A percentile compares a stretch with the other conserved stretches of the same genome.
These are phyloP conservation scores for Yarrowia sp. DNA, from an alignment of 805 yeast species.

Conservation along the genomic window DNA sequence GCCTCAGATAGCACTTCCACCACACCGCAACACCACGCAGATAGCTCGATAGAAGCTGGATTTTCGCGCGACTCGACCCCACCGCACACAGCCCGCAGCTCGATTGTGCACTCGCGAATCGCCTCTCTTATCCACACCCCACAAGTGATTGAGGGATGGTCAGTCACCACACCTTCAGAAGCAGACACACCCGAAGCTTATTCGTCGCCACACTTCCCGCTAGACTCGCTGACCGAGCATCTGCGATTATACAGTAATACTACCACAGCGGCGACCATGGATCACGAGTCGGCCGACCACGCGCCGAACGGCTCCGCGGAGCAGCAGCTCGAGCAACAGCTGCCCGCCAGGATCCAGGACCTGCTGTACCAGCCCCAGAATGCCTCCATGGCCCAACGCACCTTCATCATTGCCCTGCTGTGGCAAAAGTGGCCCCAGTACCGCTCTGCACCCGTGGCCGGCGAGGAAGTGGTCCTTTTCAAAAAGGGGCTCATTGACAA, in stretches of 20 bases:
- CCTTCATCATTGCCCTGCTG: constrained; percentile 27
- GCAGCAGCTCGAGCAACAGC: constrained; percentile 13
- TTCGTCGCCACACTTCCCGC: constrained; percentile 38
- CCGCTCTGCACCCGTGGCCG: neutral
- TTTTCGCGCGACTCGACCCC: neutral
- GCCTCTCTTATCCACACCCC: constrained; percentile 26
- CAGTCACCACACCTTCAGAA: constrained; percentile 23
- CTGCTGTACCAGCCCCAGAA: constrained; percentile 13
- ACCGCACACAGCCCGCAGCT: constrained; percentile 9
- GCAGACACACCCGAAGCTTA: constrained; percentile 30
- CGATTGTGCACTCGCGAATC: constrained; percentile 20
- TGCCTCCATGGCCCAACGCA: constrained; percentile 18
- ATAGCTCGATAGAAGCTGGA: too few relatives aligned
- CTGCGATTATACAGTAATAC: constrained; percentile 32
- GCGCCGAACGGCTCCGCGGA: constrained; percentile 2
- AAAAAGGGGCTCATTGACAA: constrained; percentile 6
- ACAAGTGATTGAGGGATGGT: constrained; percentile 25
- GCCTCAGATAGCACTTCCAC: neutral
- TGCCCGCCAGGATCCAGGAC: constrained; percentile 21
- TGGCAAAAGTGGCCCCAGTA: constrained; percentile 37
- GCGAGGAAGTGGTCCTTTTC: constrained; percentile 9
- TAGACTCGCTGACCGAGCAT: constrained; percentile 37
- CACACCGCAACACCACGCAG: neutral
- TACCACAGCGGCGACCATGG: constrained; percentile 26
- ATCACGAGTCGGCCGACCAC: constrained; percentile 11